Conservation (phyloP, 148 eudicot species). For the Rhododendron molle region DNA sequence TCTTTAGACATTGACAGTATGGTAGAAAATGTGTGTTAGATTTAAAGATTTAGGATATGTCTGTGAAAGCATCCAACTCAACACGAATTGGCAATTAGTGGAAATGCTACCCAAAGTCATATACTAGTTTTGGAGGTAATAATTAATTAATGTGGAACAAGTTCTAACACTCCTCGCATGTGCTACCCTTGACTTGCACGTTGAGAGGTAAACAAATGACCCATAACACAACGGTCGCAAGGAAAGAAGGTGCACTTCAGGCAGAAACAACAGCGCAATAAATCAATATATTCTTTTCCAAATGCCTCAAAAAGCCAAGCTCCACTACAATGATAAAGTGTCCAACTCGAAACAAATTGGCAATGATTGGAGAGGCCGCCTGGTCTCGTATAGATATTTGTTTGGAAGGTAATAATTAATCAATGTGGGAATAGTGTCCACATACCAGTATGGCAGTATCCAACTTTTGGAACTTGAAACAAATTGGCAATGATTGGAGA, state of each 20-base stretch:
- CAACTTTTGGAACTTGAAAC: neutral
- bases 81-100: neutral
- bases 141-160: neutral
- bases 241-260: neutral
- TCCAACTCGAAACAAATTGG: neutral
- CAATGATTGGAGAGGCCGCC: neutral
- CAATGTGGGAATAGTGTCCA: neutral
- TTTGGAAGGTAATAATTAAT: neutral
- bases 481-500: neutral
- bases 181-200: neutral
- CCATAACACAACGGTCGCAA: neutral
- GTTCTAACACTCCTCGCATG: neutral
- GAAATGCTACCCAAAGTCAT: neutral
- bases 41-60: neutral
- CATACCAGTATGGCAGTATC: neutral
- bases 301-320: neutral
- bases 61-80: neutral
- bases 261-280: neutral
- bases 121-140: neutral
- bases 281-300: neutral
- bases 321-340: neutral
- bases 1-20: neutral
- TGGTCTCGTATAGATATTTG: neutral
- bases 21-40: neutral
- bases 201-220: neutral